Evolutionary conservation across 202 grass and related monocot genomes (phyloP), one percentile per base, ranked within the genome.

Genomic region (Zizania palustris): DNA sequence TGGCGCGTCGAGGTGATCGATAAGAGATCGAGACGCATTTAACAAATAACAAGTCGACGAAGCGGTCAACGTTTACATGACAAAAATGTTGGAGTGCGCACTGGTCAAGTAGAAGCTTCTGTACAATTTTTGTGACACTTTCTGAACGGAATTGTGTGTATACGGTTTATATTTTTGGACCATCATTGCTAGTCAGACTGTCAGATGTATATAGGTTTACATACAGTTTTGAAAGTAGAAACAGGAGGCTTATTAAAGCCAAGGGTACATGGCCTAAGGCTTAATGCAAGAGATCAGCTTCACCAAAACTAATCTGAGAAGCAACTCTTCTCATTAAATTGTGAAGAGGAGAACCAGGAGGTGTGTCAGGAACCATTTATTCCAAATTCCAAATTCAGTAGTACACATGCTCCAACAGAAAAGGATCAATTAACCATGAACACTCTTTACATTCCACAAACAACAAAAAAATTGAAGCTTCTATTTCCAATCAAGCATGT

Each of bases 401-500:
- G 3, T 28, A 65, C n/a, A 72, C n/a, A 84, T 58, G 12, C 58
- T 63, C 35, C 56, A 74, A 70, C 63, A 58, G 45, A 63, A 49
- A 22, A 67, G 40, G 8, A 83, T 55, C 4, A 78, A 46, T 13
- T 46, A 61, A 79, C 3, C 62, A 78, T 69, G 45, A 70, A 84
- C 80, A 75, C 69, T 19, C 11, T 84, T 88, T 84, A 84, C 75
- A 83, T 65, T 33, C 65, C 20, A 48, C n/a, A 20, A 63, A 45
- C 63, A 22, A 78, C 61, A 78, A 60, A 7, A 10, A 35, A 33
- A 3, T 4, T 9, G 53, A 20, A 43, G 16, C 12, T 62, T 79
- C 69, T 85, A 92, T 83, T 94, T 97, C 91, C 94, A 97, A 67
- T 97, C 91, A 59, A 94, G 94, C 86, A 97, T 92, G 85, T 94